Evolutionary conservation across 2,329 filamentous ascomycete genomes (phyloP).

Genomic region (Penicillium brevicompactum): DNA sequence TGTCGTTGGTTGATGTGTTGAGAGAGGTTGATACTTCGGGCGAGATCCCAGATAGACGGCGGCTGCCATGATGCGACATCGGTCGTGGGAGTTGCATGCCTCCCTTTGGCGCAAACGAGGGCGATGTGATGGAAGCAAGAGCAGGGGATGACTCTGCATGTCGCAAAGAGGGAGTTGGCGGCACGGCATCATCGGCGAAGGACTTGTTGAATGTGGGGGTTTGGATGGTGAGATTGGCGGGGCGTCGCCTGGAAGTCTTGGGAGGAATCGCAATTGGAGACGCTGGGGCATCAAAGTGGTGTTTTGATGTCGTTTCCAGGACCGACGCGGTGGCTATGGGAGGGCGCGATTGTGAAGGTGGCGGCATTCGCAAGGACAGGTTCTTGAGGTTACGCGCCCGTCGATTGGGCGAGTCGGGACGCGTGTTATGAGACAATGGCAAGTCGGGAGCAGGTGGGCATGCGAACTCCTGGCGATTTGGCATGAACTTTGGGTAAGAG

Average conservation of each 20-base stretch:
- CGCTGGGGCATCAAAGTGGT: conserved; percentile 53
- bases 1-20: conserved; percentile 29
- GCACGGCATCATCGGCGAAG: conserved; percentile 55
- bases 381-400: conserved; percentile 64
- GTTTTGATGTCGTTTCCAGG: conserved; percentile 41
- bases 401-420: conserved; percentile 38
- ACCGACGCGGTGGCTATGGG: conserved; percentile 53
- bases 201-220: conserved; percentile 56
- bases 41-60: conserved; percentile 26
- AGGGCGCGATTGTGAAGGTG: conserved; percentile 48
- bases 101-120: conserved; percentile 50
- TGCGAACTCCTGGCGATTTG: conserved; percentile 29
- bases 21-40: conserved; percentile 28
- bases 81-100: conserved; percentile 55
- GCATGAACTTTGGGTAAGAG: conserved; percentile 45
- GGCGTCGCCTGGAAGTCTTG: conserved; percentile 57
- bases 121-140: conserved; percentile 56
- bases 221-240: conserved; percentile 62
- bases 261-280: conserved; percentile 61
- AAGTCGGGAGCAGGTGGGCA: conserved; percentile 15
- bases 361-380: conserved; percentile 62
- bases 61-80: conserved; percentile 34
- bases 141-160: conserved; percentile 66
- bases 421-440: conserved; percentile 43
- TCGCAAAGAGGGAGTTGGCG: conserved; percentile 62